Evolutionary conservation across 2,329 filamentous ascomycete species (phyloP), one percentile per base, ranked within the genome.

Genomic region (Phyllosticta citribraziliensis): DNA sequence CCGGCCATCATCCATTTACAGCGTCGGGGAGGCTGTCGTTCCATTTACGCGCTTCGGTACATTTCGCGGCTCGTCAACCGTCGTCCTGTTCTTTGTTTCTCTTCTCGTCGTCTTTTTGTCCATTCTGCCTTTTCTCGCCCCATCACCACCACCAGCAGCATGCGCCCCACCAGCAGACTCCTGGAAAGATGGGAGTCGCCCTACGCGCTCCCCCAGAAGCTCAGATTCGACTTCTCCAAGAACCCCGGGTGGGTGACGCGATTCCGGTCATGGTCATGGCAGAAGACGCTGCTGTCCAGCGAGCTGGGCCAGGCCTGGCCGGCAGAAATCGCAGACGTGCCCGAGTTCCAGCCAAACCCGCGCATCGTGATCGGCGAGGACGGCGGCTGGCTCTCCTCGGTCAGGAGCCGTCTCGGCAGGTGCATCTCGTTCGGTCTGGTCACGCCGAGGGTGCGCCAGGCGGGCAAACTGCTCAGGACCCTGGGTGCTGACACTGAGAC

Each of bases 381-480:
- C 17, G 40, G 40, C 6, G 40, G 40, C 14, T 94, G 89, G 89
- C 82, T 91, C 40, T 82, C 84, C 4, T 82, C 87, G 62, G 81
- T 87, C 52, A 87, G 85, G 69, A 69, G 77, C 14, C 82, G 89
- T 19, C 76, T 93, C 27, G 89, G 88, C 1, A 86, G 85, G 74
- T 92, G 89, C 71, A 83, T 93, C 65, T 82, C 81, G 64, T 93
- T 91, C 69, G 89, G 89, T 2, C 79, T 89, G 66, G 75, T 1
- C 67, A 72, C 30, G 88, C 91, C 22, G 69, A 75, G 83, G 3
- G 66, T 74, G 6, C 79, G 82, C 56, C 87, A 86, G 0, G 83
- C 81, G 0, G 69, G 68, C 1, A 80, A 92, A n/a, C 69, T 89
- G 24, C 75, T 79, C 54, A 78, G 82, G 50, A 70, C 92, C 22